Evolutionary conservation across 2,329 filamentous ascomycete genomes (phyloP).

Genomic region (Juglanconis sp.): DNA sequence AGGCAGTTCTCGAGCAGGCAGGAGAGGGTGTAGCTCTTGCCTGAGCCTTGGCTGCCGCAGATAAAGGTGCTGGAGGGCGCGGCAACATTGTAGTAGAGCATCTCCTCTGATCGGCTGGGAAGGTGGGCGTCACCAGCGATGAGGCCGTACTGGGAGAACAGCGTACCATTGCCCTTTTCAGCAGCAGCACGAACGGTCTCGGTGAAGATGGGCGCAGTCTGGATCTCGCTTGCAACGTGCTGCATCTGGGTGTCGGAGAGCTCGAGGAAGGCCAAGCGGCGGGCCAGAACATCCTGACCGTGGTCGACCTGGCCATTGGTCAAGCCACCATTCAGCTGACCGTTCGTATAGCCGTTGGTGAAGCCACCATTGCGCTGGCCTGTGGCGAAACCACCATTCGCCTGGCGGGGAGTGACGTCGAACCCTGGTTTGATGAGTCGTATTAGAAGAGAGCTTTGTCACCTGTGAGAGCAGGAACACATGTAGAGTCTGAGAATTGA

Average conservation of each 20-base stretch:
- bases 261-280: not conserved
- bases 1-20: conserved; percentile 58
- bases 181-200: conserved; percentile 22
- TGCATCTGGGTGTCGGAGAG: conserved; percentile 1
- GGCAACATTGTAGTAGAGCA: conserved; percentile 45
- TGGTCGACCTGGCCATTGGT: not conserved
- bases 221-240: conserved; percentile 28
- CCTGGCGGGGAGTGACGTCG: not conserved
- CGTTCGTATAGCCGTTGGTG: not conserved
- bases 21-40: conserved; percentile 60
- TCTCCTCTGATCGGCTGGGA: conserved; percentile 22
- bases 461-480: too few species aligned
- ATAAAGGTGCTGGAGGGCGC: conserved; percentile 59
- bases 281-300: not conserved
- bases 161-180: not conserved
- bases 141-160: conserved; percentile 30
- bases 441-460: not conserved
- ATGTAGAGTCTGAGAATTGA: not conserved
- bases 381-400: not conserved
- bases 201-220: conserved; percentile 30
- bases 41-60: conserved; percentile 62
- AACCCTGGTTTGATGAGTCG: not conserved
- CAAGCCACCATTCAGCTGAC: not conserved
- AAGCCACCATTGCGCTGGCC: not conserved
- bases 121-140: conserved; percentile 24